phyloP scores from a whole-genome alignment of 2,329 filamentous ascomycete species.

The Orbilia oligospora region DNA sequence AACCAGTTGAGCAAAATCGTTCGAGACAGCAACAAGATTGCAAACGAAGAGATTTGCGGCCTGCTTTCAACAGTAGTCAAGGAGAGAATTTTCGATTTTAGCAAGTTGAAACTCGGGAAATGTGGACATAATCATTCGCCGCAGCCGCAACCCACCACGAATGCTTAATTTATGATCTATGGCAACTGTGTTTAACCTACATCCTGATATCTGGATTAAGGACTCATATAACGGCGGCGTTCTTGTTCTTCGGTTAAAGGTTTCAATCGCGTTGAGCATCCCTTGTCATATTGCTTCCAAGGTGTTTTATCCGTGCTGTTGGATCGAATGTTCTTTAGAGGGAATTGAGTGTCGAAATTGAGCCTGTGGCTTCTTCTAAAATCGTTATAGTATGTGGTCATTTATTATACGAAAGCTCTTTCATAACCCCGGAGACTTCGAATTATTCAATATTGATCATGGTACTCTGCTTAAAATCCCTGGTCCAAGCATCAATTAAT shows the following conservation, averaged over 20 bases:
- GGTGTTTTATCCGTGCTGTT: constrained; percentile 2
- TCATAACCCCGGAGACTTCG: not conserved
- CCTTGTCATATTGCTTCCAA: constrained; percentile 1
- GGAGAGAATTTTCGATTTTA: constrained; percentile 63
- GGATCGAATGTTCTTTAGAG: not conserved
- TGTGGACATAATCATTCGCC: constrained; percentile 55
- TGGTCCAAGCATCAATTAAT: no score
- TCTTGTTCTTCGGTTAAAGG: constrained; percentile 54
- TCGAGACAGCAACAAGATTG: constrained; percentile 73
- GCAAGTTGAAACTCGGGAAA: constrained; percentile 55
- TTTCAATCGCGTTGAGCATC: constrained; percentile 38
- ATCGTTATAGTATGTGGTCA: not conserved
- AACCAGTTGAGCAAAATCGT: constrained; percentile 72
- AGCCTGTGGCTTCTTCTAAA: not conserved
- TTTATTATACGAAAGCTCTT: not conserved
- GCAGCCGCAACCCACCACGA: constrained; percentile 38
- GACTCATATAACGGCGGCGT: constrained; percentile 52
- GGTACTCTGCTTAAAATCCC: not conserved
- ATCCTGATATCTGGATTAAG: constrained; percentile 16
- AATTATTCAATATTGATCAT: not conserved
- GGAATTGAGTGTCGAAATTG: not conserved
- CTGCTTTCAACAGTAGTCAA: constrained; percentile 67
- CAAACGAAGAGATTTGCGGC: constrained; percentile 70
- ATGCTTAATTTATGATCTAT: constrained; percentile 19
- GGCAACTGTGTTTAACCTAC: not conserved